Evolutionary conservation across 768 basidiomycete species (phyloP).

Genomic region (Russula lepida): DNA sequence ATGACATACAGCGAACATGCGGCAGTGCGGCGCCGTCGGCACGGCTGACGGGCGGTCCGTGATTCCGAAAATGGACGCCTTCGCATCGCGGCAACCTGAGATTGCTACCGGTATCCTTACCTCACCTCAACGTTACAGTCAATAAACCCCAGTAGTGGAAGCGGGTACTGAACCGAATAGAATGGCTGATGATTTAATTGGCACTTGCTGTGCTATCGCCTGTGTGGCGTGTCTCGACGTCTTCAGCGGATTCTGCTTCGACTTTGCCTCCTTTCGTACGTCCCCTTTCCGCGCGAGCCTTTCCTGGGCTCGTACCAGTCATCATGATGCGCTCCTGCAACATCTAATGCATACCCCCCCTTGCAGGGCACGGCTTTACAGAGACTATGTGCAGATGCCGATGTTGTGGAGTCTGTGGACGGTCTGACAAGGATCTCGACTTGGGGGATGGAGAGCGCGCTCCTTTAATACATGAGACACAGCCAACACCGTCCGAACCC

Average conservation of each 20-base stretch:
- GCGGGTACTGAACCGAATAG: too few species aligned
- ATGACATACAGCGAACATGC: too few species aligned
- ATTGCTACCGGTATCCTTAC: too few species aligned
- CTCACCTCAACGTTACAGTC: neutral
- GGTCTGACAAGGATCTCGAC: neutral
- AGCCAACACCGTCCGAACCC: constrained; percentile 1
- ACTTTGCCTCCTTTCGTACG: constrained; percentile 14
- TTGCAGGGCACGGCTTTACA: constrained; percentile 5
- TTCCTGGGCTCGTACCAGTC: neutral
- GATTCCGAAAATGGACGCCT: too few species aligned
- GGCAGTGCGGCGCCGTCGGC: too few species aligned
- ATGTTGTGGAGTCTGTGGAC: neutral
- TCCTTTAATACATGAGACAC: constrained; percentile 10
- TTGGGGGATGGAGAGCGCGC: neutral
- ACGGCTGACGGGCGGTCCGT: too few species aligned
- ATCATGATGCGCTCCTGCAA: neutral
- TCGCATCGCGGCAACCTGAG: too few species aligned
- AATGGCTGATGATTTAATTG: constrained; percentile 11
- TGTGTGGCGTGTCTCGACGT: constrained; percentile 7
- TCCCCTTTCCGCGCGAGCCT: neutral
- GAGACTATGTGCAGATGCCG: constrained; percentile 4
- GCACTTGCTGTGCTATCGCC: constrained; percentile 10
- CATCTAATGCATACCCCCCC: neutral
- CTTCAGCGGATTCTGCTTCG: constrained; percentile 12
- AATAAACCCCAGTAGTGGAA: neutral